A percentile compares a stretch with the other conserved stretches of the same genome.
Evolutionary conservation across 257 asterid species (phyloP).

Genomic region (Scutellaria minor): DNA sequence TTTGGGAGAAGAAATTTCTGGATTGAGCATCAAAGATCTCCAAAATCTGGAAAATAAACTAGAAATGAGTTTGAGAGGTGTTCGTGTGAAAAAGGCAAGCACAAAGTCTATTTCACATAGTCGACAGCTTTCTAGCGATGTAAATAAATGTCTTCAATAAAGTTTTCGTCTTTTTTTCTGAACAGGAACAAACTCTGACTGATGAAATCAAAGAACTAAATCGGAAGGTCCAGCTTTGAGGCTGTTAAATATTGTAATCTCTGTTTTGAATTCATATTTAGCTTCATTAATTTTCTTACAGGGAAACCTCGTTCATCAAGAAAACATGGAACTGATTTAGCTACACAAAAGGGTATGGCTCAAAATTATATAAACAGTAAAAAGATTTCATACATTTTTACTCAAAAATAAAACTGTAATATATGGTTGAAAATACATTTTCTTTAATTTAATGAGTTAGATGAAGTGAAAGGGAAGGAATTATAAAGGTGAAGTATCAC

Average conservation of each 20-base stretch:
- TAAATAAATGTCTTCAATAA: background rate
- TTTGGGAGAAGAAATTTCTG: slow-evolving; percentile 65
- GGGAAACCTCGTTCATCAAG: slow-evolving; percentile 61
- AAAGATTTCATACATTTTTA: too few species aligned
- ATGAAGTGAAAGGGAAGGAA: too few species aligned
- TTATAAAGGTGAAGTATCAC: too few species aligned
- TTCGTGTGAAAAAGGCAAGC: slow-evolving; percentile 61
- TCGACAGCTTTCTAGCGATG: background rate
- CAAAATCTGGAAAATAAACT: slow-evolving; percentile 64
- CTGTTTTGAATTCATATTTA: slow-evolving; percentile 20
- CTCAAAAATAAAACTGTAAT: too few species aligned
- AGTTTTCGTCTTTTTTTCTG: slow-evolving; percentile 2
- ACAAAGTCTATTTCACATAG: background rate
- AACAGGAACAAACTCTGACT: slow-evolving; percentile 61
- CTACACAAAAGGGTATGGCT: too few species aligned
- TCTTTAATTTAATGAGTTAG: too few species aligned
- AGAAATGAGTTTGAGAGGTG: slow-evolving; percentile 62
- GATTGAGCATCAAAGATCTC: slow-evolving; percentile 57
- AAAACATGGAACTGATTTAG: slow-evolving; percentile 52
- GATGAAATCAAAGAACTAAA: slow-evolving; percentile 61
- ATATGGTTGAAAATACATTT: too few species aligned
- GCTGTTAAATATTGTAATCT: slow-evolving; percentile 14
- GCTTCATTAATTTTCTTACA: slow-evolving; percentile 41
- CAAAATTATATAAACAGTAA: too few species aligned
- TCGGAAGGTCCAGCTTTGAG: slow-evolving; percentile 52